These are phyloP conservation scores for Helminthosporium solani DNA, from an alignment of 2,329 filamentous ascomycete species.

Conservation along the genomic window DNA sequence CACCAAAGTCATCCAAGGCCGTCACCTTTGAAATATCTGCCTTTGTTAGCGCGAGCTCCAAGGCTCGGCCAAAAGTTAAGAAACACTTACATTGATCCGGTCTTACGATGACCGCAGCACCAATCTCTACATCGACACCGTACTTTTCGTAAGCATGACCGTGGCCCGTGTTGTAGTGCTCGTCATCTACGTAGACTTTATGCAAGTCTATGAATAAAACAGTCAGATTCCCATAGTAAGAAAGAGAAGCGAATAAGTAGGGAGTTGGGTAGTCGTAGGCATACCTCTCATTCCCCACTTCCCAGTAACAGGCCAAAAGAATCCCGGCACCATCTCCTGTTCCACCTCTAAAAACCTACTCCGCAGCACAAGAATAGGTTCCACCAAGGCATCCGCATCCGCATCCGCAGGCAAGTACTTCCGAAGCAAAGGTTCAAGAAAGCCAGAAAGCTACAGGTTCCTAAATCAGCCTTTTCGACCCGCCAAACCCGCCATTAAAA, in stretches of 20 bases:
- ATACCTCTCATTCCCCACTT: constrained; percentile 57
- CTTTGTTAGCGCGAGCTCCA: constrained; percentile 6
- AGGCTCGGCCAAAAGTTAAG: not conserved
- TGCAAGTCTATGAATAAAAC: constrained; percentile 52
- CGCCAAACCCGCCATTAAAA: not conserved
- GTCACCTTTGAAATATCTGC: constrained; percentile 34
- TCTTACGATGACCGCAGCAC: constrained; percentile 54
- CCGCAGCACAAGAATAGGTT: constrained; percentile 56
- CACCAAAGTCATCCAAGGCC: constrained; percentile 20
- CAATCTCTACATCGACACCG: constrained; percentile 46
- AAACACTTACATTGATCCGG: constrained; percentile 60
- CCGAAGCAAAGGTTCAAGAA: constrained; percentile 33
- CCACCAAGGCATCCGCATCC: constrained; percentile 58
- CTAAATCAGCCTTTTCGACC: not conserved
- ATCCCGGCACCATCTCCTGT: constrained; percentile 55
- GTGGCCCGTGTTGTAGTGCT: constrained; percentile 57
- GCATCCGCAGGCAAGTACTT: constrained; percentile 46
- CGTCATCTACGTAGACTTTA: constrained; percentile 61
- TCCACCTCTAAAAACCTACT: constrained; percentile 52
- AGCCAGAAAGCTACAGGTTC: constrained; percentile 17
- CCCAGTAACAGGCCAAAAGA: constrained; percentile 59
- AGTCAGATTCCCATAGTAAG: not conserved
- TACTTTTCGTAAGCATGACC: constrained; percentile 60
- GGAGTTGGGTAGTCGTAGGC: constrained; percentile 3
- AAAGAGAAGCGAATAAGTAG: not conserved